Percentiles rank a stretch among this genome's conserved stretches.
These are phyloP conservation scores for Boletus barrowsii DNA, from an alignment of 768 basidiomycete species.

Conservation along the genomic window DNA sequence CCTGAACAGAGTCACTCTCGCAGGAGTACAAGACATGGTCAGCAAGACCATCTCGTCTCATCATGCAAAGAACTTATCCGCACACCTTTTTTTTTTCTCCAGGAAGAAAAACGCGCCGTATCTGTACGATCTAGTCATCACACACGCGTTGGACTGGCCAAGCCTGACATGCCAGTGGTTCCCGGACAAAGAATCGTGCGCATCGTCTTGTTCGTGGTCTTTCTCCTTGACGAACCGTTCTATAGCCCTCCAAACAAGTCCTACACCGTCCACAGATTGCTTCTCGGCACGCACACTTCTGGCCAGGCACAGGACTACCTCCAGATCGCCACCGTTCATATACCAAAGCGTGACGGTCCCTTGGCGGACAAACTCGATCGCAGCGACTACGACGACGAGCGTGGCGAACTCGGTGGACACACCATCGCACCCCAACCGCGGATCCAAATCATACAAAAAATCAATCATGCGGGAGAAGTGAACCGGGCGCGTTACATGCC, in stretches of 20 bases:
- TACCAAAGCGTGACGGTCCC: constrained; percentile 76
- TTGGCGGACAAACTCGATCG: constrained; percentile 77
- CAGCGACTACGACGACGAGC: constrained; percentile 84
- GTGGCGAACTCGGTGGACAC: constrained; percentile 92
- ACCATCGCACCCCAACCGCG: constrained; percentile 80
- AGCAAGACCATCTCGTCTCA: constrained; percentile 12
- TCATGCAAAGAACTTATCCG: not conserved
- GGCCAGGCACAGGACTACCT: constrained; percentile 92
- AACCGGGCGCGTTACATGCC: constrained; percentile 99
- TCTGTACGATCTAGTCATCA: constrained; percentile 95
- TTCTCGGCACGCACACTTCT: constrained; percentile 97
- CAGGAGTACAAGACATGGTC: constrained; percentile 89
- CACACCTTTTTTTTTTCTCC: constrained; percentile 1
- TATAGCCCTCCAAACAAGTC: constrained; percentile 84
- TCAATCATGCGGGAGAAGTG: constrained; percentile 94
- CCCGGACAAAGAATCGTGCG: constrained; percentile 92
- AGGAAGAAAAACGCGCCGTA: constrained; percentile 99
- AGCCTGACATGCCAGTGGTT: constrained; percentile 98
- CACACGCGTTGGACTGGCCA: constrained; percentile 98
- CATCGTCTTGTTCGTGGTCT: not conserved
- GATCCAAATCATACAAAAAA: constrained; percentile 87
- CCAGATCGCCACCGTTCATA: constrained; percentile 91
- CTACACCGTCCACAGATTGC: constrained; percentile 91
- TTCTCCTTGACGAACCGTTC: not conserved
- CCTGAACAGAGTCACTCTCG: constrained; percentile 9